Base-by-base conservation (phyloP, 2,329 filamentous ascomycete species). In the Pyrenochaeta sp. region DNA sequence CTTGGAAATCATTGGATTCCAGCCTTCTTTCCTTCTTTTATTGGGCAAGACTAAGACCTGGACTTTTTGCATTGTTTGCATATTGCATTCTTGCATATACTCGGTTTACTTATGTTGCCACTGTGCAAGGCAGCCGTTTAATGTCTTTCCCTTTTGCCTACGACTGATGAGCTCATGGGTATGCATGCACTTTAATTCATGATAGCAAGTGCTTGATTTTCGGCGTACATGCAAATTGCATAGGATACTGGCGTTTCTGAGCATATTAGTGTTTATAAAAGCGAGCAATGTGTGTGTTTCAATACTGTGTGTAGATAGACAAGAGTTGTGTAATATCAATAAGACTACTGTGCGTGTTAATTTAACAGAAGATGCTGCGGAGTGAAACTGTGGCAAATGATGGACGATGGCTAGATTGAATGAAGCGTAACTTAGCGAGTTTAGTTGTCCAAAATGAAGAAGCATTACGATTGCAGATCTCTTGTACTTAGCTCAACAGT, bases 241-340 rank as follows among this genome's bases (percentile, higher is more conserved):
- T 50, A 7, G 21, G 7, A 23, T 27, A 39, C 27, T 20, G 40
- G 41, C 40, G 40, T 42, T 42, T 7, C 5, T 29, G 21, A 40
- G 40, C 32, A 11, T 42, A 17, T 30, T 15, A 6, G 27, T 23
- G 10, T 42, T 31, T 27, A 17, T 10, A 42, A 30, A 42, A 42
- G 40, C 23, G n/a, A 17, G 21, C 21, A 18, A 39, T 23, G 36
- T 39, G 36, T 39, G n/a, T 12, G 23, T 27, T 37, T 14, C 11
- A 39, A n/a, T 49, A 42, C 7, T 4, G 11, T 43, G 31, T 49
- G 33, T 37, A 37, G 35, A 37, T 49, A 44, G 47, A 21, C 17
- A 29, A 23, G 32, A 41, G 39, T 14, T 42, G 39, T 44, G 31
- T 39, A 39, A 21, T 39, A 39, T 7, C 18, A 37, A 23, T 11